A percentile compares a stretch with the other conserved stretches of the same genome.
Conservation (phyloP, 2,329 filamentous ascomycete genomes). For the Penicillium sp. region DNA sequence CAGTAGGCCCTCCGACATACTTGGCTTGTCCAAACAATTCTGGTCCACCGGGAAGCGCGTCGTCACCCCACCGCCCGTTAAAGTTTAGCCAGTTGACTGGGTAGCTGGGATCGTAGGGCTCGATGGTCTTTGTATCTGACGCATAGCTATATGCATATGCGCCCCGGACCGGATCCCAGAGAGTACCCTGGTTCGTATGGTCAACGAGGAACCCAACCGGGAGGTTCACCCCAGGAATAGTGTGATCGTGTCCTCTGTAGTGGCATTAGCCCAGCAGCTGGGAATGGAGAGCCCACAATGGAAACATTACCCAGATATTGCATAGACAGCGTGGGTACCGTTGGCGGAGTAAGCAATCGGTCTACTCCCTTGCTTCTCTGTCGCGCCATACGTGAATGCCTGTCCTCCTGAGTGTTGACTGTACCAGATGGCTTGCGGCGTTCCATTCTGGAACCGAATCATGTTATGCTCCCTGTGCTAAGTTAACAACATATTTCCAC, state of each 20-base stretch:
- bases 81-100: conserved; percentile 63
- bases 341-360: conserved; percentile 64
- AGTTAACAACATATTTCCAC: neutral
- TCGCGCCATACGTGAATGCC: conserved; percentile 63
- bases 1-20: conserved; percentile 64
- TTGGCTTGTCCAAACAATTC: conserved; percentile 60
- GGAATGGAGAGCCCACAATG: neutral
- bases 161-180: conserved; percentile 65
- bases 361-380: conserved; percentile 59
- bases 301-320: conserved; percentile 52
- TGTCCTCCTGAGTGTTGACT: conserved; percentile 67
- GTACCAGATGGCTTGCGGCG: conserved; percentile 64
- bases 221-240: conserved; percentile 64
- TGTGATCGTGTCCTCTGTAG: conserved; percentile 63
- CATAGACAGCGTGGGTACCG: conserved; percentile 70
- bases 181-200: conserved; percentile 57
- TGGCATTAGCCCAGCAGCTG: neutral
- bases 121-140: conserved; percentile 47
- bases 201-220: conserved; percentile 60
- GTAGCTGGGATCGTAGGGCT: conserved; percentile 50
- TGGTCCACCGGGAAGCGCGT: conserved; percentile 58
- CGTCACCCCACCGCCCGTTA: conserved; percentile 66
- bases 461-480: conserved; percentile 65
- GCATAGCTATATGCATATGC: conserved; percentile 63
- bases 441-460: conserved; percentile 65